phyloP scores from a whole-genome alignment of 2,329 filamentous ascomycete genomes.

The Lasiodiplodia citricola region DNA sequence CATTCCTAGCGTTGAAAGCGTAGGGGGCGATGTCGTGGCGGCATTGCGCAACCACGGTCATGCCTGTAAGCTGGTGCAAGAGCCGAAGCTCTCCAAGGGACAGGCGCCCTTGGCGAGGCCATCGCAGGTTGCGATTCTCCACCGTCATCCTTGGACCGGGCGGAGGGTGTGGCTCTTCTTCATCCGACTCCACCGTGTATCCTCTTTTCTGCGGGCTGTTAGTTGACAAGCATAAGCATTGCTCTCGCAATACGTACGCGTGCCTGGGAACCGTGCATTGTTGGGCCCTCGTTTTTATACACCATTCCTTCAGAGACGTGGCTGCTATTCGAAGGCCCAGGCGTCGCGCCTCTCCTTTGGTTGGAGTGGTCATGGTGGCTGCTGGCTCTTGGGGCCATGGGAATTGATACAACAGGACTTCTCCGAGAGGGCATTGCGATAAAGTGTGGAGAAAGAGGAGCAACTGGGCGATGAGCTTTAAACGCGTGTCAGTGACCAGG shows the following conservation, averaged over 20 bases:
- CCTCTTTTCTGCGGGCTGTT: background rate
- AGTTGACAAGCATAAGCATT: background rate
- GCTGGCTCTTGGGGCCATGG: no score
- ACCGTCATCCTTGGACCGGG: background rate
- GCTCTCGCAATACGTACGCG: background rate
- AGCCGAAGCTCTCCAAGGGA: background rate
- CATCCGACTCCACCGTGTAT: background rate
- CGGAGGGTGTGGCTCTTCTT: background rate
- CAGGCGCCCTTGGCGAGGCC: background rate
- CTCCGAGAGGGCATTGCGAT: no score
- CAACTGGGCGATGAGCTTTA: no score
- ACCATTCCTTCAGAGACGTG: background rate
- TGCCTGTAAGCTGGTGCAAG: background rate
- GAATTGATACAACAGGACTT: no score
- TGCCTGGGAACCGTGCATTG: background rate
- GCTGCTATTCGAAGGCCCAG: no score
- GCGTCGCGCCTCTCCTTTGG: no score
- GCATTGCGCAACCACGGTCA: background rate
- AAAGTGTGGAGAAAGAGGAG: no score
- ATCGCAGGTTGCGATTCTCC: background rate
- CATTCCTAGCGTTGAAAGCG: background rate
- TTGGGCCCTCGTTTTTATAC: background rate
- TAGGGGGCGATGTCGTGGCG: slow-evolving; percentile 1
- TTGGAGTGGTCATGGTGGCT: no score
- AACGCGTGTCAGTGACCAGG: no score